Evolutionary conservation across 805 yeast species (phyloP).

Genomic region (Saturnispora sanitii): DNA sequence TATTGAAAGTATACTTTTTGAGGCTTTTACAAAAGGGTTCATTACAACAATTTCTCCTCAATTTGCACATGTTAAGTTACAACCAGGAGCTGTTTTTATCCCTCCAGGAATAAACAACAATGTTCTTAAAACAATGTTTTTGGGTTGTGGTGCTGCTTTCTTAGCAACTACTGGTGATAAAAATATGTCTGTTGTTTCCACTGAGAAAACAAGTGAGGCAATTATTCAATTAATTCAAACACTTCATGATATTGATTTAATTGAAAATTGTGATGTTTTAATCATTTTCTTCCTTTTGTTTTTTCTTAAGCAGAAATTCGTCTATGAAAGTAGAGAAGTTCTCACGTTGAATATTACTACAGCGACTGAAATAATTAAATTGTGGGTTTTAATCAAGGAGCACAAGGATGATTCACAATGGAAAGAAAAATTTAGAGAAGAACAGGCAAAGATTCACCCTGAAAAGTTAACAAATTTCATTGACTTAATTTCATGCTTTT

Average conservation of each 20-base stretch:
- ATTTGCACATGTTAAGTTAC: slow-evolving; percentile 30
- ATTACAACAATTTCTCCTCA: slow-evolving; percentile 34
- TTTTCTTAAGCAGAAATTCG: slow-evolving; percentile 31
- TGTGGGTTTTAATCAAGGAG: slow-evolving; percentile 18
- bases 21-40: slow-evolving; percentile 32
- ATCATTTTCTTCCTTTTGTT: slow-evolving; percentile 31
- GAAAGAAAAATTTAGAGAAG: neutral
- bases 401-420: neutral
- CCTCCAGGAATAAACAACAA: slow-evolving; percentile 27
- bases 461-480: neutral
- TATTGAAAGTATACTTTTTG: slow-evolving; percentile 19
- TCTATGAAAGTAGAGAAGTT: slow-evolving; percentile 20
- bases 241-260: slow-evolving; percentile 17
- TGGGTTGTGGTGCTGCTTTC: slow-evolving; percentile 34
- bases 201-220: slow-evolving; percentile 16
- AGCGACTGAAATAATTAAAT: slow-evolving; percentile 29
- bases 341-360: slow-evolving; percentile 28
- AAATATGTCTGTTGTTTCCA: slow-evolving; percentile 19
- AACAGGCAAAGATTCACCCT: neutral
- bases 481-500: neutral
- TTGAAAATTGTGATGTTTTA: slow-evolving; percentile 31
- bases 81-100: slow-evolving; percentile 32
- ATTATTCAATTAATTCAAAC: slow-evolving; percentile 16
- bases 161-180: slow-evolving; percentile 21
- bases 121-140: slow-evolving; percentile 27